Percentiles rank a stretch among this genome's conserved stretches.
Evolutionary conservation across 306 rosid genomes (phyloP).

Genomic region (Vachellia pachyceras): DNA sequence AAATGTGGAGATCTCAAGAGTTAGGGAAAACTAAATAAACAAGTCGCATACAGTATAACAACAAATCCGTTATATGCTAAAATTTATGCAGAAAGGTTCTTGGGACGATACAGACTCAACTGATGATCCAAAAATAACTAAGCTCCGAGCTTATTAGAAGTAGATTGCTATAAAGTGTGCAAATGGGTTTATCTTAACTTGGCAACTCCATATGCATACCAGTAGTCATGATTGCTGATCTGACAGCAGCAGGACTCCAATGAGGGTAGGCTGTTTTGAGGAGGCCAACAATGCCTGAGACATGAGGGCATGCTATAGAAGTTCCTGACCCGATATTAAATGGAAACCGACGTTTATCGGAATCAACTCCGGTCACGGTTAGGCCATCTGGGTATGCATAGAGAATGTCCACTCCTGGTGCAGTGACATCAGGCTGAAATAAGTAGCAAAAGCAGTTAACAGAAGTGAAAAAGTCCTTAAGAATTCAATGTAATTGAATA

Average conservation of each 20-base stretch:
- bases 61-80: neutral
- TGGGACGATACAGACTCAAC: neutral
- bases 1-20: conserved; percentile 2
- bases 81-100: neutral
- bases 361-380: conserved; percentile 27
- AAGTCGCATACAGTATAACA: neutral
- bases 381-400: conserved; percentile 46
- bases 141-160: neutral
- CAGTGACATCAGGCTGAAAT: conserved; percentile 66
- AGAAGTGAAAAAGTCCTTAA: neutral
- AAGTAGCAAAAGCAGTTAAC: neutral
- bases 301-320: conserved; percentile 68
- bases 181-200: neutral
- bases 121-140: neutral
- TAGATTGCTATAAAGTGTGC: neutral
- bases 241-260: conserved; percentile 69
- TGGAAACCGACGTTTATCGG: conserved; percentile 46
- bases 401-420: conserved; percentile 66
- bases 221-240: conserved; percentile 74
- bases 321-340: conserved; percentile 53
- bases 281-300: conserved; percentile 61
- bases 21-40: conserved; percentile 3
- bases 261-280: conserved; percentile 57
- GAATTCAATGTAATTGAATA: neutral
- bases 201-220: conserved; percentile 38